Conservation (phyloP, 2,329 filamentous ascomycete genomes). For the Acrodontium crateriforme region DNA sequence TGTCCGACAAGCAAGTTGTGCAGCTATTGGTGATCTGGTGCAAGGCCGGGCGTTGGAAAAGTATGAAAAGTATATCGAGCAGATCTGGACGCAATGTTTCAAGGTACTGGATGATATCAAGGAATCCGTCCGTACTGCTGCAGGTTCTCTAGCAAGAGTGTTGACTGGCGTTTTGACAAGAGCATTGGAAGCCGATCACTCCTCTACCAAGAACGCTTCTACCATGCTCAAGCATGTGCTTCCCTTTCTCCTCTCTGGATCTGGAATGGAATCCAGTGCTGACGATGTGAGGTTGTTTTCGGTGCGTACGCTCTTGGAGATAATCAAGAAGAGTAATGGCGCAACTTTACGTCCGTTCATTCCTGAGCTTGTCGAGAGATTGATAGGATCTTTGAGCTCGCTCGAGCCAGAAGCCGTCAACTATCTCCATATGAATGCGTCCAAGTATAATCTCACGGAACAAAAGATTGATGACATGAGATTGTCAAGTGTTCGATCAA, state of each 20-base stretch:
- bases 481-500: constrained; percentile 66
- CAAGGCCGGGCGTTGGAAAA: constrained; percentile 54
- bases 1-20: constrained; percentile 80
- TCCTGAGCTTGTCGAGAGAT: constrained; percentile 63
- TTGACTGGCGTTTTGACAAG: constrained; percentile 76
- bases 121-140: constrained; percentile 68
- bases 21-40: constrained; percentile 75
- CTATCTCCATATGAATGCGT: constrained; percentile 80
- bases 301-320: constrained; percentile 64
- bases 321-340: constrained; percentile 76
- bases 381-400: constrained; percentile 70
- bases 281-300: constrained; percentile 79
- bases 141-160: constrained; percentile 66
- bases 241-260: constrained; percentile 78
- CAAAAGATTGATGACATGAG: constrained; percentile 84
- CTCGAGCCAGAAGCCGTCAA: constrained; percentile 83
- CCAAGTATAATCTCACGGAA: constrained; percentile 68
- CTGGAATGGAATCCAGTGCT: constrained; percentile 76
- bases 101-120: constrained; percentile 96
- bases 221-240: constrained; percentile 76
- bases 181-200: constrained; percentile 66
- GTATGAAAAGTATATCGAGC: constrained; percentile 72
- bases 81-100: constrained; percentile 75
- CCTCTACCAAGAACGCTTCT: constrained; percentile 50
- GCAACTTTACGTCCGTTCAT: constrained; percentile 67